Evolutionary conservation across 1,284 basidiomycete genomes (phyloP), one percentile per base, ranked within the genome.

Genomic region (Sporisorium iseilematis-ciliati): DNA sequence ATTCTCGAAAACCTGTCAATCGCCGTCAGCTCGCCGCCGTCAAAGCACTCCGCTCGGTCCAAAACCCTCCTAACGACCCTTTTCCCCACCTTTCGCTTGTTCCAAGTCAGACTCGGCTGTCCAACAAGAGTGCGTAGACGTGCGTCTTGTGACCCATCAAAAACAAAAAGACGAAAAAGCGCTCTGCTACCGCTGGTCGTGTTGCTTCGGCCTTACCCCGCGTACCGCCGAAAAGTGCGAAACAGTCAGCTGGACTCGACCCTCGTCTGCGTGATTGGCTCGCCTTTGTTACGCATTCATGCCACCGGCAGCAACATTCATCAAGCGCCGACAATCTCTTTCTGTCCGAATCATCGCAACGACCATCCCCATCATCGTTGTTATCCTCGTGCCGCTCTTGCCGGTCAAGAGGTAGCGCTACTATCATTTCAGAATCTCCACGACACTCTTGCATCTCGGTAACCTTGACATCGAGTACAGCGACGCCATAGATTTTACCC

Each of bases 191-290:
- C 38, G 52, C 41, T 33, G 12, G 18, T 5, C 29, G 29, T 29
- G 4, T 14, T 31, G 8, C n/a, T 54, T 45, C 41, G 53, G 41
- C 53, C 26, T 33, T 55, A 45, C 53, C 11, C 42, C 54, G 54
- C 54, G 7, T 56, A 45, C 29, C 41, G 53, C 53, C 53, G 53
- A 46, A 45, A 21, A 38, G 35, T 38, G 35, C 11, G 14, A 26
- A 54, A 42, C 38, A 42, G 38, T 41, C 51, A 26, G 38, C 51
- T 29, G 20, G 16, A 18, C 33, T 38, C 33, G 31, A 16, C 20
- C 5, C 31, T 38, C 35, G 14, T 33, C 33, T 6, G 33, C 33
- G 33, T 33, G 10, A 16, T 38, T 38, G 35, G 23, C 11, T 46
- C 45, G 14, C 16, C 14, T 3, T 46, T 18, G 45, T 38, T 38